These are phyloP conservation scores for Arachnomyces sp. DNA, from an alignment of 2,329 filamentous ascomycete genomes.

Conservation along the genomic window DNA sequence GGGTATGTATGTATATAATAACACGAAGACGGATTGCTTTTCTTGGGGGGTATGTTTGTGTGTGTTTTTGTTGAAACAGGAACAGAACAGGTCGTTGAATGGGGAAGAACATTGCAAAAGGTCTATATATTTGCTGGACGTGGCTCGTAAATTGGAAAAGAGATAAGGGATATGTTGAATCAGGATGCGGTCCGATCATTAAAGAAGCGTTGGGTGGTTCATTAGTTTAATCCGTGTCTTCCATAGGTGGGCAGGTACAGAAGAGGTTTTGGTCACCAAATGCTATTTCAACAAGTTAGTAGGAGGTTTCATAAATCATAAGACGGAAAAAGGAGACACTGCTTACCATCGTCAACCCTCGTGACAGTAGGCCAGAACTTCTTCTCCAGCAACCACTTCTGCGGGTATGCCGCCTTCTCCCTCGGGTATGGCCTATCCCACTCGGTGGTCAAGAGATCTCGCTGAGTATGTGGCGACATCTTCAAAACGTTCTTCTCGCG, in stretches of 20 bases:
- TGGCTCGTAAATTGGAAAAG: too few species aligned
- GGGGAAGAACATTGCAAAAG: too few species aligned
- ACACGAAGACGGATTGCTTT: too few species aligned
- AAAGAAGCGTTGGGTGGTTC: too few species aligned
- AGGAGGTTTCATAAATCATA: neutral
- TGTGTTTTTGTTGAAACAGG: too few species aligned
- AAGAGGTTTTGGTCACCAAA: conserved; percentile 90
- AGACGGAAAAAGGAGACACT: conserved; percentile 1
- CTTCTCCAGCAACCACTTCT: conserved; percentile 79
- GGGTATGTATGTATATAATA: too few species aligned
- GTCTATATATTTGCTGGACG: too few species aligned
- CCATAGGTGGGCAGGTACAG: conserved; percentile 86
- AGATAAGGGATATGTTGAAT: too few species aligned
- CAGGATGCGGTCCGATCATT: too few species aligned
- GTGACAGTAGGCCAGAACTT: conserved; percentile 95
- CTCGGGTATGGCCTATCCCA: conserved; percentile 80
- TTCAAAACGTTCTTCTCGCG: conserved; percentile 76
- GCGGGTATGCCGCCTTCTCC: conserved; percentile 78
- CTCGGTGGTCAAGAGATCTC: conserved; percentile 65
- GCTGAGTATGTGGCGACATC: conserved; percentile 78
- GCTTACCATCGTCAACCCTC: conserved; percentile 77
- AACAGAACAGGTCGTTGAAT: too few species aligned
- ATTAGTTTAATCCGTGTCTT: conserved; percentile 39
- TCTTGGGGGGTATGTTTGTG: too few species aligned
- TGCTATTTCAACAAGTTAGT: conserved; percentile 44